Conservation (phyloP, 1,284 basidiomycete genomes). For the Ustilago sp. region DNA sequence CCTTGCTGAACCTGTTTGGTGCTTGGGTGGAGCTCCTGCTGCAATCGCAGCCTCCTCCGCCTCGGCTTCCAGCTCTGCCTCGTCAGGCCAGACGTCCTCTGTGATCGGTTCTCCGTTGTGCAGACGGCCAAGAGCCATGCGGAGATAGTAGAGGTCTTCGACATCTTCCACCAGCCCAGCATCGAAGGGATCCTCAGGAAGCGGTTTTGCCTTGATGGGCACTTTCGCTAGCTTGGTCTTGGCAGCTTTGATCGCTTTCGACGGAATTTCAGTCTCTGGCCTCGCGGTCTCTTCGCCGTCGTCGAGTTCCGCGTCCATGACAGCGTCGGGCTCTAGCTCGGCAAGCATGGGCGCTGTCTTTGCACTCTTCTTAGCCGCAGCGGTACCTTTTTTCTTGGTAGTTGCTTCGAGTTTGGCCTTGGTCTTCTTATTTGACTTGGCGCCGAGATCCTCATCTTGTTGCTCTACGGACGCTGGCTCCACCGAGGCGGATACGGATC, state of each 20-base stretch:
- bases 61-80: constrained; percentile 42
- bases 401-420: constrained; percentile 19
- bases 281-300: constrained; percentile 24
- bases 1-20: constrained; percentile 83
- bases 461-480: constrained; percentile 21
- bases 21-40: constrained; percentile 65
- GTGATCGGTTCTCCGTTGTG: constrained; percentile 50
- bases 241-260: constrained; percentile 13
- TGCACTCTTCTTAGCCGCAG: constrained; percentile 24
- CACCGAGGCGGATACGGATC: constrained; percentile 34
- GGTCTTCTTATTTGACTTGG: constrained; percentile 25
- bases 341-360: constrained; percentile 6
- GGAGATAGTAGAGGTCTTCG: constrained; percentile 89
- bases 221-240: constrained; percentile 25
- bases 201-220: constrained; percentile 24
- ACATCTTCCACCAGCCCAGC: constrained; percentile 81
- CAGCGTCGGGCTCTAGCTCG: constrained; percentile 9
- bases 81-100: constrained; percentile 28
- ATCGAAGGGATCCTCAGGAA: constrained; percentile 73
- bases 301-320: constrained; percentile 23
- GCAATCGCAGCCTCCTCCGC: constrained; percentile 63
- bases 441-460: not conserved
- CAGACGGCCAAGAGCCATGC: constrained; percentile 75
- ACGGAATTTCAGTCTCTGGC: constrained; percentile 10
- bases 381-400: constrained; percentile 15